phyloP scores from a whole-genome alignment of 2,329 filamentous ascomycete genomes.

The Aspergillus terreus region DNA sequence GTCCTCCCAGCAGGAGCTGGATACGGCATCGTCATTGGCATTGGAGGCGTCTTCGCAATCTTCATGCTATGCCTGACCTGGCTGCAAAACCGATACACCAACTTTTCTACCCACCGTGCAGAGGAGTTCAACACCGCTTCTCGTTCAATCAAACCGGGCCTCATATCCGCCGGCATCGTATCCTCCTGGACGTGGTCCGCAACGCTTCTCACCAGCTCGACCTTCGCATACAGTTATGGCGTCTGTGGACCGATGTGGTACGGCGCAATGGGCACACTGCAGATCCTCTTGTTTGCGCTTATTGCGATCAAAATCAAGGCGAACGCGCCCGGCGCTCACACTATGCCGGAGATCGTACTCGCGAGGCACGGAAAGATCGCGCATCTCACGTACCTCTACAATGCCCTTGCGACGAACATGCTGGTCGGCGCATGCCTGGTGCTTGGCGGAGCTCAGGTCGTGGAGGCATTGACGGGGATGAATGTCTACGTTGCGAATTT shows the following conservation, averaged over 20 bases:
- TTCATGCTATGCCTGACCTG: conserved; percentile 42
- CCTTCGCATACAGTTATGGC: conserved; percentile 42
- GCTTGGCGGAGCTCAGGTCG: conserved; percentile 37
- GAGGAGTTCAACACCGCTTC: conserved; percentile 50
- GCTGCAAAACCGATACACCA: conserved; percentile 40
- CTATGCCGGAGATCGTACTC: conserved; percentile 42
- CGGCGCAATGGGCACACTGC: conserved; percentile 37
- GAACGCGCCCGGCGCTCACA: conserved; percentile 40
- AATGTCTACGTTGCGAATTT: conserved; percentile 42
- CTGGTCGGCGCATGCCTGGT: conserved; percentile 40
- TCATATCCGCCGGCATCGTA: conserved; percentile 47
- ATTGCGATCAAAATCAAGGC: conserved; percentile 43
- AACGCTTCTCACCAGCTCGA: conserved; percentile 41
- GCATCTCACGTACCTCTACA: conserved; percentile 40
- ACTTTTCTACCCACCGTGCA: conserved; percentile 31
- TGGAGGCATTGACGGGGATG: conserved; percentile 39
- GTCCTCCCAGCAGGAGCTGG: conserved; percentile 38
- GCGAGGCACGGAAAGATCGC: conserved; percentile 35
- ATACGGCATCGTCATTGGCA: conserved; percentile 51
- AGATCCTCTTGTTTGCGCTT: conserved; percentile 41
- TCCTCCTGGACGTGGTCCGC: conserved; percentile 50
- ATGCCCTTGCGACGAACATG: conserved; percentile 40
- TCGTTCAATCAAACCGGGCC: conserved; percentile 33
- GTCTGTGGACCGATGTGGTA: conserved; percentile 44
- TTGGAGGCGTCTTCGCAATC: conserved; percentile 44